Conservation (phyloP, 108 stramenopile species). For the Stephanodiscus triporus region DNA sequence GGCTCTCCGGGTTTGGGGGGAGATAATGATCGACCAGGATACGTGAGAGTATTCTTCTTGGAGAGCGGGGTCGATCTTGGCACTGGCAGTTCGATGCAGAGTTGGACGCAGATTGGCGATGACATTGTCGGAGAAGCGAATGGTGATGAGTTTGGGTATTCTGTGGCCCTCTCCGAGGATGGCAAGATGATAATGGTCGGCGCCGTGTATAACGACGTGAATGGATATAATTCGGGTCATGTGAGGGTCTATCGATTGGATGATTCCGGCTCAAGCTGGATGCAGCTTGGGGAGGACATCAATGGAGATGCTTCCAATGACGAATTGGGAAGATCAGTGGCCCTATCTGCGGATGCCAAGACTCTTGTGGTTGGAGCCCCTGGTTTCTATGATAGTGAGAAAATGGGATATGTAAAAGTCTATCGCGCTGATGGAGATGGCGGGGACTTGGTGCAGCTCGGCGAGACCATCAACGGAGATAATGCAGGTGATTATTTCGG, state of each 20-base stretch:
- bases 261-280: slow-evolving; percentile 1
- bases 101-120: background rate
- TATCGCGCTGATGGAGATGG: background rate
- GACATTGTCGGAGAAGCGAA: background rate
- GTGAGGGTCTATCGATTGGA: slow-evolving; percentile 2
- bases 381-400: background rate
- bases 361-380: slow-evolving; percentile 11
- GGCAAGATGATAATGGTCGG: slow-evolving; percentile 4
- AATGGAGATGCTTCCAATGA: slow-evolving; percentile 2
- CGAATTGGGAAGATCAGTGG: slow-evolving; percentile 3
- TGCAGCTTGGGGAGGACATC: slow-evolving; percentile 8
- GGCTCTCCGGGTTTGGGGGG: too few species aligned
- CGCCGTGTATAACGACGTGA: background rate
- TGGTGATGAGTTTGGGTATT: background rate
- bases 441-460: slow-evolving; percentile 1
- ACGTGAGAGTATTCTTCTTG: too few species aligned
- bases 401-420: slow-evolving; percentile 16
- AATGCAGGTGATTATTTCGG: background rate
- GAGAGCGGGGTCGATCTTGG: too few species aligned
- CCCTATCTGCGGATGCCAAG: slow-evolving; percentile 10
- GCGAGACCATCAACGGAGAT: slow-evolving; percentile 6
- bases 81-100: background rate
- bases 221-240: slow-evolving; percentile 1
- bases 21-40: too few species aligned
- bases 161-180: slow-evolving; percentile 1